Base-by-base conservation (phyloP, 1,139 yeast species). In the Yamadazyma oceani region DNA sequence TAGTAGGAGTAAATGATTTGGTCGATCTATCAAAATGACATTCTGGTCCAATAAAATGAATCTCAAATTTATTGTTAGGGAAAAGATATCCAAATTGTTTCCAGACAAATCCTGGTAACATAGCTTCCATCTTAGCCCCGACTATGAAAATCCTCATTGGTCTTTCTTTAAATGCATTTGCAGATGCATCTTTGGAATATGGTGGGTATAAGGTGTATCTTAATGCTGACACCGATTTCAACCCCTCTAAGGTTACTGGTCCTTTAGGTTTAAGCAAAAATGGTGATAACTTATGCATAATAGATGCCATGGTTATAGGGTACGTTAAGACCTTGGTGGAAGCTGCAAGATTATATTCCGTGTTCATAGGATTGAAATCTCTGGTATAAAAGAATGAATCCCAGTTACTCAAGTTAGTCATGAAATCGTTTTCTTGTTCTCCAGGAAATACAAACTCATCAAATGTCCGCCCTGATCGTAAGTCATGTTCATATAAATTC, bases 71-170 rank as follows among this genome's bases (percentile, higher is more conserved):
- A 40, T 82, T 78, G 38, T 82, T 80, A 10, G 97, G 97, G 64
- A 90, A 85, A 45, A 92, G 66, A 57, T 80, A 88, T 24, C 90
- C 84, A 50, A 92, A 69, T 64, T 92, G 98, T 62, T 87, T 86
- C 98, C 98, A 92, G 31, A 90, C 92, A 57, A 86, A 95, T 12
- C 89, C 88, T 4, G 98, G 98, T 41, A 92, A 71, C 73, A 89
- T 88, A 4, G 96, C 82, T 64, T 92, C 98, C 54, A 95, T 88
- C 50, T 94, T 80, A 5, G 98, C 88, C 16, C 97, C 97, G 30
- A 92, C 70, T 40, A 92, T 76, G 63, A 92, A 92, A 37, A 92
- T 72, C 50, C 98, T 78, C 71, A 92, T 73, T 15, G 98, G 95
- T 51, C 96, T 76, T 51, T 89, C 96, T 55, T 84, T 86, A 61